Evolutionary conservation across 805 yeast species (phyloP), one percentile per base, ranked within the genome.

Genomic region (Candida ovalis): DNA sequence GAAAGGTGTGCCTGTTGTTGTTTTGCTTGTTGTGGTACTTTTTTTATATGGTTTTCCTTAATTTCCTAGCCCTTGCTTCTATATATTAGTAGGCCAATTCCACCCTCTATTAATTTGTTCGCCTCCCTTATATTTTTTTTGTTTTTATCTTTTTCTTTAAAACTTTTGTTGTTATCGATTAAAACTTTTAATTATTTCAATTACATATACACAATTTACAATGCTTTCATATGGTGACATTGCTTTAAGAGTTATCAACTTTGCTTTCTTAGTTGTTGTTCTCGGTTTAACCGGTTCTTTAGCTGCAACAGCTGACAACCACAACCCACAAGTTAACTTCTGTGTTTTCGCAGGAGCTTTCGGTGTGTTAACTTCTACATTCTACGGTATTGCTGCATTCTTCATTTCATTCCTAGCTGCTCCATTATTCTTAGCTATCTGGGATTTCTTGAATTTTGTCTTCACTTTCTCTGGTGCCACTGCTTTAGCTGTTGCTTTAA

Each of bases 381-480:
- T 94, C 60, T 89, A 87, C 66, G 96, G 96, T 51, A 58, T 84
- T 30, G 67, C 78, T 45, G 96, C 97, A 36, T 81, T 78, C 74
- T 82, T 94, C 60, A 62, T 88, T 57, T 80, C 82, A 51, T 82
- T 82, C 60, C 76, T 92, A 53, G 96, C 96, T 39, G 87, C 95
- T 86, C 98, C 98, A 58, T 69, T 88, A 44, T 68, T 91, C 58
- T 69, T 88, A 65, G 81, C 85, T 50, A 60, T 73, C 48, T 73
- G 88, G 64, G 99, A 94, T 76, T 84, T 89, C 74, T 75, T 94
- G 71, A 90, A 90, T 79, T 72, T 82, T 60, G 86, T 91, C 59
- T 94, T 94, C 83, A 83, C 96, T 48, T 88, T 94, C 69, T 82
- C 98, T 43, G 98, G 88, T 56, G 98, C 91, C 62, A 82, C 96